A percentile compares a stretch with the other conserved stretches of the same genome.
Evolutionary conservation across 345 rosid species (phyloP).

Genomic region (Citropsis articulata): DNA sequence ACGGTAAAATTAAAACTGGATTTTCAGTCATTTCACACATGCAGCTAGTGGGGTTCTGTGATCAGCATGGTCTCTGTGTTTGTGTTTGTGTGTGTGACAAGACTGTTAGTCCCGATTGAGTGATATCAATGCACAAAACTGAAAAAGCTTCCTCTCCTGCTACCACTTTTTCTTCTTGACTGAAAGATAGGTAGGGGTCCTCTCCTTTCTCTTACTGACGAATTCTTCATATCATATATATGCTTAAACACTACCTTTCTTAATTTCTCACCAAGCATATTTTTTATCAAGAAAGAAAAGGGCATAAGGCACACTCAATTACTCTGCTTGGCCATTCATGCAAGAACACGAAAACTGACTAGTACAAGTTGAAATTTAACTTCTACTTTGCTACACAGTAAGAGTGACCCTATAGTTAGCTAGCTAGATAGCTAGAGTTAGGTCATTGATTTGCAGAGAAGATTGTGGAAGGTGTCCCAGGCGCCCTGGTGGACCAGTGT

Average conservation of each 20-base stretch:
- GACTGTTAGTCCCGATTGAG: constrained; percentile 5
- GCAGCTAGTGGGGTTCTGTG: constrained; percentile 8
- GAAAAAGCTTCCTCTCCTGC: constrained; percentile 1
- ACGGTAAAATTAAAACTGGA: neutral
- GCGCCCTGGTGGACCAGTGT: constrained; percentile 12
- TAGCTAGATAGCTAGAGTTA: neutral
- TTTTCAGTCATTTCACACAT: neutral
- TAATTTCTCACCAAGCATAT: neutral
- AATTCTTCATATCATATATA: neutral
- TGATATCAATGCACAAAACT: neutral
- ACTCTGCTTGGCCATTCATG: neutral
- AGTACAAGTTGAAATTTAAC: neutral
- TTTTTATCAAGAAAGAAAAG: neutral
- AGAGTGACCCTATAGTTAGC: neutral
- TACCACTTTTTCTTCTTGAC: neutral
- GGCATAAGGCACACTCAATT: neutral
- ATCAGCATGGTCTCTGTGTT: neutral
- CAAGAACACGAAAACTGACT: neutral
- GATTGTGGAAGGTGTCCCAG: constrained; percentile 6
- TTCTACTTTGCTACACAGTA: neutral
- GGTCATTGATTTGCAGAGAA: neutral
- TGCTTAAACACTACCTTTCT: neutral
- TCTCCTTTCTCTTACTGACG: neutral
- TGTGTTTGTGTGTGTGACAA: neutral
- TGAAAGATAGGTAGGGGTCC: neutral